A percentile compares a stretch with the other conserved stretches of the same genome.
phyloP scores from a whole-genome alignment of 139 green algal species.

The Haematococcus lacustris region DNA sequence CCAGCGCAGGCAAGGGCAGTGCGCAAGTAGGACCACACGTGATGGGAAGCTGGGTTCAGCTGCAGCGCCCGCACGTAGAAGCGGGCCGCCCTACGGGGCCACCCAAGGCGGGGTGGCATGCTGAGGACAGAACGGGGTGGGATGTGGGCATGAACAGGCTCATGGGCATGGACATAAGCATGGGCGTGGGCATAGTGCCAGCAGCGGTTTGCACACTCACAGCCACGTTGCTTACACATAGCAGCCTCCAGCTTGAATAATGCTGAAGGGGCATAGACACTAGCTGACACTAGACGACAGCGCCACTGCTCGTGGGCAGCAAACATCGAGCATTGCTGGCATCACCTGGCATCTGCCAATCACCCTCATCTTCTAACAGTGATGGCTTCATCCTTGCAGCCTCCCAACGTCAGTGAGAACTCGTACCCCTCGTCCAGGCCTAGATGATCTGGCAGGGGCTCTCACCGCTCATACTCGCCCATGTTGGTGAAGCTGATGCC shows the following conservation, averaged over 20 bases:
- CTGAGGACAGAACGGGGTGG: not conserved
- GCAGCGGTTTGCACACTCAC: not conserved
- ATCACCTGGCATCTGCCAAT: not conserved
- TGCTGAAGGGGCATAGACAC: not conserved
- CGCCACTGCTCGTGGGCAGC: not conserved
- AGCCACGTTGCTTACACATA: not conserved
- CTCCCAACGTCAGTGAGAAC: not conserved
- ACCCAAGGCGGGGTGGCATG: not conserved
- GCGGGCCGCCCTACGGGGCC: conserved; percentile 42
- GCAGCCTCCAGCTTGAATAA: not conserved
- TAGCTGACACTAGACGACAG: not conserved
- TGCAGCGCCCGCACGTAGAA: conserved; percentile 87
- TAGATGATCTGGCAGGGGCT: not conserved
- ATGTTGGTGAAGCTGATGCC: conserved; percentile 90
- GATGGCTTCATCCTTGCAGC: not conserved
- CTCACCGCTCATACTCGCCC: conserved; percentile 66
- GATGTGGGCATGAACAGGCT: not conserved
- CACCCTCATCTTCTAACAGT: not conserved
- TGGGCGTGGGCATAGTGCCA: not conserved
- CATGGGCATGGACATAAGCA: not conserved
- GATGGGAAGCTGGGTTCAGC: conserved; percentile 70
- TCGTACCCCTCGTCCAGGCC: not conserved
- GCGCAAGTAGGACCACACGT: conserved; percentile 92
- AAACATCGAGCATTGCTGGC: not conserved
- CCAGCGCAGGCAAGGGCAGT: conserved; percentile 75